phyloP scores from a whole-genome alignment of 257 asterid genomes.

The Misopates orontium region DNA sequence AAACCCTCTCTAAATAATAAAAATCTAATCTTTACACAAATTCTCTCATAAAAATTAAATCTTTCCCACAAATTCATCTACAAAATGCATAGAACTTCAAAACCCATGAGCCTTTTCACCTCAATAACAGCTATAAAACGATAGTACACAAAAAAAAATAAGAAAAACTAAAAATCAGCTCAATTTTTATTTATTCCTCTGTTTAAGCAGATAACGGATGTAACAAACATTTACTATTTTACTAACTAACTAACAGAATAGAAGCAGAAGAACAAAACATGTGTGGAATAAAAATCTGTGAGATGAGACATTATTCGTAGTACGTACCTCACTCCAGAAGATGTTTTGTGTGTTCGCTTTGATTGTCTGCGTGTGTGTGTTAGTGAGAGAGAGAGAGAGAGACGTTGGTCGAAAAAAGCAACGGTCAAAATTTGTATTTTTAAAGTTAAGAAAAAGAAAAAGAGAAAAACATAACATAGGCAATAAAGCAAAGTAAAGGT shows the following conservation, averaged over 20 bases:
- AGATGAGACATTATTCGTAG: constrained; percentile 27
- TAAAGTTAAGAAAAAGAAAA: constrained; percentile 34
- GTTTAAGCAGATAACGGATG: neutral
- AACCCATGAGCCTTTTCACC: constrained; percentile 20
- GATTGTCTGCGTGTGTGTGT: constrained; percentile 25
- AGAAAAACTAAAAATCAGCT: neutral
- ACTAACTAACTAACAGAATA: constrained; percentile 15
- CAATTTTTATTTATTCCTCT: neutral
- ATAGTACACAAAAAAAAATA: neutral
- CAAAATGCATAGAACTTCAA: neutral
- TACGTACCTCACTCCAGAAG: constrained; percentile 46
- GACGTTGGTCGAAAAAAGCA: constrained; percentile 48
- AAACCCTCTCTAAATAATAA: too few relatives aligned
- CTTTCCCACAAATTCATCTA: too few relatives aligned
- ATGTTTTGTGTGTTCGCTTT: constrained; percentile 19
- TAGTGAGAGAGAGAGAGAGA: constrained; percentile 40
- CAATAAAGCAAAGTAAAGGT: constrained; percentile 47
- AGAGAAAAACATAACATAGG: constrained; percentile 23
- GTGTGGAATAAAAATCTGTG: neutral
- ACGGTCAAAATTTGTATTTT: constrained; percentile 48
- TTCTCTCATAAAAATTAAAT: too few relatives aligned
- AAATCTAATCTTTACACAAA: too few relatives aligned
- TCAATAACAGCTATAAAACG: constrained; percentile 15
- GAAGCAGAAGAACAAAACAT: neutral
- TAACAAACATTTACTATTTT: neutral